Evolutionary conservation across 768 basidiomycete species (phyloP), one percentile per base, ranked within the genome.

Genomic region (Plicaturopsis crispa): DNA sequence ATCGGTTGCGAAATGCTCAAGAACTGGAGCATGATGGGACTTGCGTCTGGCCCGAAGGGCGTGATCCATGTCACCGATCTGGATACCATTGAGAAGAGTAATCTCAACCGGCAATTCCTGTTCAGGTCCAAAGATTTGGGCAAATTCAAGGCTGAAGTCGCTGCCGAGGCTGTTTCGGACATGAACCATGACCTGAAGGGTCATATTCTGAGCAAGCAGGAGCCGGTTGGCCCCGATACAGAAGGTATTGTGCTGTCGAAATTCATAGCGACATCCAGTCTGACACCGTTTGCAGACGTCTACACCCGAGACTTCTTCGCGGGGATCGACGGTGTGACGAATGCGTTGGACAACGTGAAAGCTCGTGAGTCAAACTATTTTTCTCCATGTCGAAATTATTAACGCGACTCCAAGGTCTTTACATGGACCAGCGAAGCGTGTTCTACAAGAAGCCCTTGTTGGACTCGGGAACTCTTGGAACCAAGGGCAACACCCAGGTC

Each of bases 1-100:
- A 98, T 99, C 56, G 96, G 96, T 14, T 99, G 96, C 55, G 96
- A 99, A 66, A 98, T 98, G 96, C 66, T 99, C 52, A 99, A 99
- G 72, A 99, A 98, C 62, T 99, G 96, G 96, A 86, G 88, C 48
- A 87, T 98, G 90, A 94, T 98, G 73, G 96, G 96, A 44, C 66
- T 99, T 33, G 93, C 77, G 5, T 75, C 82, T 21, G 88, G 88
- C 8, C 67, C 75, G 12, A 69, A 79, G 30, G 96, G 88, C 7
- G 63, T 72, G 36, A 87, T 99, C 40, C 80, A 93, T 50, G 89
- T 98, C 40, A 98, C 96, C 4, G 96, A 99, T 60, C 62, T 99
- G 51, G 96, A 99, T 60, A 97, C 93, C 21, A 99, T 99, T 56
- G 96, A 99, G 69, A 99, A 99, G 75, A 92, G 88, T 51, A 99